Evolutionary conservation across 345 rosid genomes (phyloP).

Genomic region (Brassica juncea): DNA sequence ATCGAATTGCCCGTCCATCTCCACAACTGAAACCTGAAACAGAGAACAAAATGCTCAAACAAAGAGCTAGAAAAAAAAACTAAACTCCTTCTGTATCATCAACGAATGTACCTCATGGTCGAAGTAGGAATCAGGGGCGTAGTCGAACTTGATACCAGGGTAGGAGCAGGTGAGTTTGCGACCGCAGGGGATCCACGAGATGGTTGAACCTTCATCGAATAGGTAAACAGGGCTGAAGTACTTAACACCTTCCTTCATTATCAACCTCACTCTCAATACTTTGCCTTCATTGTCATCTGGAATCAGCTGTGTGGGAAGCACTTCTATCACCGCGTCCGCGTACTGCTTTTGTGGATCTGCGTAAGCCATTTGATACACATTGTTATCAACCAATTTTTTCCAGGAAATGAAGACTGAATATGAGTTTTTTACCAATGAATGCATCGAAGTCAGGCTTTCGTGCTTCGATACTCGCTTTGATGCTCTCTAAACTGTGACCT

Average conservation of each 20-base stretch:
- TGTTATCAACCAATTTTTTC: neutral
- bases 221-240: conserved; percentile 86
- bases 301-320: conserved; percentile 80
- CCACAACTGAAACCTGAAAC: conserved; percentile 78
- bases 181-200: conserved; percentile 96
- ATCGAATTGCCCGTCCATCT: conserved; percentile 97
- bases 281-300: conserved; percentile 94
- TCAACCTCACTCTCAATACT: conserved; percentile 85
- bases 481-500: conserved; percentile 98
- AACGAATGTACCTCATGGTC: conserved; percentile 60
- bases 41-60: neutral
- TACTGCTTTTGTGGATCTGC: conserved; percentile 97
- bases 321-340: conserved; percentile 94
- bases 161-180: conserved; percentile 95
- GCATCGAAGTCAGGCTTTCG: conserved; percentile 96
- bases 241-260: conserved; percentile 93
- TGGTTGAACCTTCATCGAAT: conserved; percentile 92
- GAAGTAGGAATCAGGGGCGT: conserved; percentile 80
- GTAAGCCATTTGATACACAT: neutral
- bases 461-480: conserved; percentile 96
- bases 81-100: neutral
- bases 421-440: conserved; percentile 65
- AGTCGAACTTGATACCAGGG: conserved; percentile 92
- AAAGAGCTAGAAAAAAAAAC: neutral
- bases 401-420: neutral